Conservation (phyloP, 2,329 filamentous ascomycete genomes). For the Calonectria ilicicola region DNA sequence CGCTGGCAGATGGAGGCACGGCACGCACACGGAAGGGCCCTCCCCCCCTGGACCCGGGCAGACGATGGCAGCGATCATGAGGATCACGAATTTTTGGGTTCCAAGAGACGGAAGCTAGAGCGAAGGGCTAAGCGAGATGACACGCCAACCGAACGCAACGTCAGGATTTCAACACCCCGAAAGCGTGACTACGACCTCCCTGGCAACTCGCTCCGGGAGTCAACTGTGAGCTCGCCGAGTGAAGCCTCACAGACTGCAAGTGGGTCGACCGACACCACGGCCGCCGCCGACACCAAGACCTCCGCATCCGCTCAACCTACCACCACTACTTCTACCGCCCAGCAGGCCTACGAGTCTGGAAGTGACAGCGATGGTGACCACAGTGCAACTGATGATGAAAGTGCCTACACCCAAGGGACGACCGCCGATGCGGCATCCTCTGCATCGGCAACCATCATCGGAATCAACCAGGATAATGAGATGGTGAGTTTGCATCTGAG, state of each 20-base stretch:
- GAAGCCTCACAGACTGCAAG: neutral
- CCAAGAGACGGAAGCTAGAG: conserved; percentile 27
- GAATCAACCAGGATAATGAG: conserved; percentile 7
- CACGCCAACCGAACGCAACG: conserved; percentile 21
- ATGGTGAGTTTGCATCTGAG: conserved; percentile 32
- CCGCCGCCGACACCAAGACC: neutral
- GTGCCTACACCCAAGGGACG: conserved; percentile 9
- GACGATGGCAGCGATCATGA: conserved; percentile 36
- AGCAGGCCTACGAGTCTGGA: neutral
- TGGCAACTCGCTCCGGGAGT: conserved; percentile 20
- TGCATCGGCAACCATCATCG: conserved; percentile 24
- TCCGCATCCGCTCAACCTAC: neutral
- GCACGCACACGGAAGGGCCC: conserved; percentile 26
- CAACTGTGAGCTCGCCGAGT: neutral
- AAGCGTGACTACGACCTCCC: conserved; percentile 12
- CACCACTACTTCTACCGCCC: neutral
- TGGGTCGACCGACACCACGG: neutral
- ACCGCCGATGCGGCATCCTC: conserved; percentile 19
- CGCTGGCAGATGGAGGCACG: conserved; percentile 36
- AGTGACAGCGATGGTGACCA: conserved; percentile 25
- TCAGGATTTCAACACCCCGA: conserved; percentile 5
- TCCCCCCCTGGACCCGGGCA: conserved; percentile 44
- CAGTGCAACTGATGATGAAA: conserved; percentile 7
- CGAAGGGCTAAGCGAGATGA: conserved; percentile 23
- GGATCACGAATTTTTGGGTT: conserved; percentile 32